Conservation (phyloP, 805 yeast species). For the Candida ulmi region DNA sequence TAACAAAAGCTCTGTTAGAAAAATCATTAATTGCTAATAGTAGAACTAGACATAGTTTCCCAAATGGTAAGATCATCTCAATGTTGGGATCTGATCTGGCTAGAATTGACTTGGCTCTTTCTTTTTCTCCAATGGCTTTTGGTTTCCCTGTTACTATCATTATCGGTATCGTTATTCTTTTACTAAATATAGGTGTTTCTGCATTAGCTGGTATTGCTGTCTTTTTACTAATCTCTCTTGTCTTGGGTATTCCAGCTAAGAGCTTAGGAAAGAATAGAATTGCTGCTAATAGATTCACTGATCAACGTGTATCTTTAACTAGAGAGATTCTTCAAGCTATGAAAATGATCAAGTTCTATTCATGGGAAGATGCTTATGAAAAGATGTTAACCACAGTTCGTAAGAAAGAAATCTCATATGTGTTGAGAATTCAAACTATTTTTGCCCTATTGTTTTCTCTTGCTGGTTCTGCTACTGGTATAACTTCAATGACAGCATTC, state of each 20-base stretch:
- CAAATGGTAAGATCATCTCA: conserved; percentile 64
- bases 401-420: conserved; percentile 44
- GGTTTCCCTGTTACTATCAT: conserved; percentile 45
- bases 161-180: conserved; percentile 50
- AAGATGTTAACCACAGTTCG: conserved; percentile 45
- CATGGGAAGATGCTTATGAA: conserved; percentile 75
- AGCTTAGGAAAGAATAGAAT: conserved; percentile 41
- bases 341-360: conserved; percentile 67
- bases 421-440: conserved; percentile 48
- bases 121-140: conserved; percentile 39
- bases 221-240: conserved; percentile 33
- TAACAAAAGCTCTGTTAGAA: conserved; percentile 60
- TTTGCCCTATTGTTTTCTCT: conserved; percentile 41
- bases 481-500: conserved; percentile 47
- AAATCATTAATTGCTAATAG: conserved; percentile 57
- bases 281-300: conserved; percentile 50
- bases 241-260: conserved; percentile 37
- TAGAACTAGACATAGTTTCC: conserved; percentile 46
- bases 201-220: conserved; percentile 57
- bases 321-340: conserved; percentile 53
- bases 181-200: conserved; percentile 57
- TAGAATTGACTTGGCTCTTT: conserved; percentile 63
- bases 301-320: conserved; percentile 48
- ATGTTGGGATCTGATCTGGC: conserved; percentile 73
- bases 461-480: conserved; percentile 39